These are phyloP conservation scores for Lomentospora prolificans DNA, from an alignment of 2,329 filamentous ascomycete species.

Conservation along the genomic window DNA sequence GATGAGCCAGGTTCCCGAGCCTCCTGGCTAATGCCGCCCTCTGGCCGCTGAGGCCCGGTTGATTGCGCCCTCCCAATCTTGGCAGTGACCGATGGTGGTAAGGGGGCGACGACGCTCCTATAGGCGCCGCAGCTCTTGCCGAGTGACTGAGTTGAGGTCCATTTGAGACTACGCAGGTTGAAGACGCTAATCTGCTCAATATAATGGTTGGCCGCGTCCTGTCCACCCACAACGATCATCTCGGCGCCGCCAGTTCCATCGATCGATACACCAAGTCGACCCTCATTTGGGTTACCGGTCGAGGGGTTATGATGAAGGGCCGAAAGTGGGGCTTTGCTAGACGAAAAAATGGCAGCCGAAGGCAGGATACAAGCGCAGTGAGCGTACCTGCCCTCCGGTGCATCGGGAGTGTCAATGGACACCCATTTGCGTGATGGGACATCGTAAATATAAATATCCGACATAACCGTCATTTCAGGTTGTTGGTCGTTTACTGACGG, in stretches of 20 bases:
- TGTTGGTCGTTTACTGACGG: slow-evolving; percentile 45
- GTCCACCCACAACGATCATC: slow-evolving; percentile 93
- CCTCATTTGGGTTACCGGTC: slow-evolving; percentile 74
- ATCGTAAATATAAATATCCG: slow-evolving; percentile 93
- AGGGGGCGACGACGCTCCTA: slow-evolving; percentile 82
- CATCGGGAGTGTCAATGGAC: slow-evolving; percentile 66
- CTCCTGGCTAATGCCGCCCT: slow-evolving; percentile 42
- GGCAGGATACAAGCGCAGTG: slow-evolving; percentile 91
- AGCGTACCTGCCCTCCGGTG: slow-evolving; percentile 88
- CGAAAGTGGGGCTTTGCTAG: slow-evolving; percentile 70
- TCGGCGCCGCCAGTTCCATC: slow-evolving; percentile 89
- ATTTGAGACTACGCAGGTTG: slow-evolving; percentile 88
- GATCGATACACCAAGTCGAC: slow-evolving; percentile 76
- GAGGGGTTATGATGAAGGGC: slow-evolving; percentile 85
- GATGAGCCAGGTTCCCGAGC: slow-evolving; percentile 49
- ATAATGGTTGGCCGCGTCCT: slow-evolving; percentile 96
- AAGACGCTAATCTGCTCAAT: slow-evolving; percentile 99
- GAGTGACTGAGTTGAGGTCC: slow-evolving; percentile 80
- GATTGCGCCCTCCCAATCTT: slow-evolving; percentile 54
- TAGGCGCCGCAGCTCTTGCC: slow-evolving; percentile 95
- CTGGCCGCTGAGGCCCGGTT: slow-evolving; percentile 28
- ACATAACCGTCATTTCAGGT: slow-evolving; percentile 92
- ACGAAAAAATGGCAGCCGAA: slow-evolving; percentile 79
- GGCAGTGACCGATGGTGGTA: slow-evolving; percentile 55
- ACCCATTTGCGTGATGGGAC: slow-evolving; percentile 77